phyloP scores from a whole-genome alignment of 805 yeast genomes.

The Ogataea kodamae region DNA sequence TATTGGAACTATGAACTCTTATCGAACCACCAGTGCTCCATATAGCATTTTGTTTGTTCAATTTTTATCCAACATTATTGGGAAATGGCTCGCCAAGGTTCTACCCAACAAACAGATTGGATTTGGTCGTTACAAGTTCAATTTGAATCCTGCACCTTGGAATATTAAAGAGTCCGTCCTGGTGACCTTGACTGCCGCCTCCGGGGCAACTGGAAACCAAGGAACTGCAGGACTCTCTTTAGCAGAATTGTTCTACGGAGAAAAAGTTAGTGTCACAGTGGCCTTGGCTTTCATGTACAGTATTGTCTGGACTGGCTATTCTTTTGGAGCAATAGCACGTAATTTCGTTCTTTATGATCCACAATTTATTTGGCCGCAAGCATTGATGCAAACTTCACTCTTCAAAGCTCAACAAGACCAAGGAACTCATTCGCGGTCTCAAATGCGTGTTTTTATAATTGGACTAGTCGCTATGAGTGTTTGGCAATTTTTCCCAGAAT shows the following conservation, averaged over 20 bases:
- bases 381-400: slow-evolving; percentile 49
- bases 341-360: slow-evolving; percentile 45
- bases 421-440: slow-evolving; percentile 5
- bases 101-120: slow-evolving; percentile 36
- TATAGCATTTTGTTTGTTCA: slow-evolving; percentile 52
- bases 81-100: slow-evolving; percentile 41
- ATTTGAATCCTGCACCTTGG: slow-evolving; percentile 55
- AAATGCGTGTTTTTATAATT: slow-evolving; percentile 37
- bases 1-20: slow-evolving; percentile 37
- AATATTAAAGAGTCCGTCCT: slow-evolving; percentile 50
- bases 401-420: slow-evolving; percentile 33
- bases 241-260: slow-evolving; percentile 42
- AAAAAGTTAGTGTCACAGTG: slow-evolving; percentile 34
- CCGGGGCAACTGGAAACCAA: slow-evolving; percentile 50
- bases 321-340: slow-evolving; percentile 50
- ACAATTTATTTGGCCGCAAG: slow-evolving; percentile 48
- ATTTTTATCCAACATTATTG: slow-evolving; percentile 45
- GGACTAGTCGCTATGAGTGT: slow-evolving; percentile 35
- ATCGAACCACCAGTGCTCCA: slow-evolving; percentile 38
- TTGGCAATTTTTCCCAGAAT: slow-evolving; percentile 52
- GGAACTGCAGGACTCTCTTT: slow-evolving; percentile 47
- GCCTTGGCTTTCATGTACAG: slow-evolving; percentile 48
- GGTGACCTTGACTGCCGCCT: slow-evolving; percentile 49
- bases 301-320: slow-evolving; percentile 50
- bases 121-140: slow-evolving; percentile 26